These are phyloP conservation scores for Chenopodium quinoa DNA, from an alignment of 148 eudicot genomes.

Conservation along the genomic window DNA sequence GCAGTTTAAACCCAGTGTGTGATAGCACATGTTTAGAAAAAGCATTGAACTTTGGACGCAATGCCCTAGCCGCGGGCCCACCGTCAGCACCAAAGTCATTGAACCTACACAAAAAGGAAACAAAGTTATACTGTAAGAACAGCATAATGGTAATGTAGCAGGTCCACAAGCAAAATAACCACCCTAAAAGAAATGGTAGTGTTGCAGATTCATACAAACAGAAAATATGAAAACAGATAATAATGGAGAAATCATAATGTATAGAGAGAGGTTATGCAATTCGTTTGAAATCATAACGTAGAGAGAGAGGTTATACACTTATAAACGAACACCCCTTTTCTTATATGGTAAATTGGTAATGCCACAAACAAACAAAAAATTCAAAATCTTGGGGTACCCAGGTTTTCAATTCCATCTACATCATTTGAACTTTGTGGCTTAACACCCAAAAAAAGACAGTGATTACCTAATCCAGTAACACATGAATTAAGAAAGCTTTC, in stretches of 20 bases:
- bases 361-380: too few relatives aligned
- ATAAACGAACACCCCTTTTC: too few relatives aligned
- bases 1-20: conserved; percentile 62
- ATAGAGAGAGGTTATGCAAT: too few relatives aligned
- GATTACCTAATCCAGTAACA: not conserved
- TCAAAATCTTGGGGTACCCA: too few relatives aligned
- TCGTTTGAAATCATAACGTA: too few relatives aligned
- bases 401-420: too few relatives aligned
- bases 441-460: not conserved
- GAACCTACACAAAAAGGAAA: conserved; percentile 47
- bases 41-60: conserved; percentile 60
- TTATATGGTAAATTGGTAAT: too few relatives aligned
- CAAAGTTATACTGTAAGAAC: not conserved
- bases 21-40: conserved; percentile 55
- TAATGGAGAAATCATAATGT: not conserved
- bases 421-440: too few relatives aligned
- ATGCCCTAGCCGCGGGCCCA: conserved; percentile 65
- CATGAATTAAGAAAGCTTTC: too few relatives aligned
- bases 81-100: conserved; percentile 79
- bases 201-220: not conserved
- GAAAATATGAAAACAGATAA: not conserved
- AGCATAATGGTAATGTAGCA: not conserved
- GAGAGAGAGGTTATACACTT: too few relatives aligned
- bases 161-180: not conserved
- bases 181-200: not conserved